Percentiles rank a stretch among this genome's conserved stretches.
Conservation (phyloP, 75 land plant genomes). For the Pseudotsuga menziesii region DNA sequence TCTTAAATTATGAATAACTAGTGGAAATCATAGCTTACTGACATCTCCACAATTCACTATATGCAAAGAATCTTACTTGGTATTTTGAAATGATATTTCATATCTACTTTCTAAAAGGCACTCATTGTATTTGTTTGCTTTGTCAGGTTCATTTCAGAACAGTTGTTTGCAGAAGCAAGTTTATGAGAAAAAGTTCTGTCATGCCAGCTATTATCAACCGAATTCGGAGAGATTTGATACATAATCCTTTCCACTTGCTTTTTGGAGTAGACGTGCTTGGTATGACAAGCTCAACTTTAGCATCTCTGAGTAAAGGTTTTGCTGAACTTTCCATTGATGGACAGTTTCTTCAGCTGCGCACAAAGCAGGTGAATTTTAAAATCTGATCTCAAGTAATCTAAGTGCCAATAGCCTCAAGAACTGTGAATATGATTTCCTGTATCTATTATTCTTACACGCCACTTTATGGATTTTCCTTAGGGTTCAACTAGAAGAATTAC, state of each 20-base stretch:
- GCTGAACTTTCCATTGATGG: slow-evolving; percentile 93
- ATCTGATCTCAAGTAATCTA: background rate
- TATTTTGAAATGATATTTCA: background rate
- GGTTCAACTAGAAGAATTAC: slow-evolving; percentile 62
- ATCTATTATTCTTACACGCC: background rate
- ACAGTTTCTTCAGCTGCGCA: slow-evolving; percentile 70
- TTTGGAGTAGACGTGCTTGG: slow-evolving; percentile 90
- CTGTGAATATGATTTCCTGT: background rate
- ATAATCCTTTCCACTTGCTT: slow-evolving; percentile 90
- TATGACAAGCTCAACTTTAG: slow-evolving; percentile 92
- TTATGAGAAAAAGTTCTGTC: slow-evolving; percentile 75
- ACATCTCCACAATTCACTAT: background rate
- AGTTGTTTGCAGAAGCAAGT: slow-evolving; percentile 67
- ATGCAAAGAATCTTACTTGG: background rate
- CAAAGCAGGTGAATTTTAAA: slow-evolving; percentile 65
- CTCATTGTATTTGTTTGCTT: background rate
- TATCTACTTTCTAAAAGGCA: background rate
- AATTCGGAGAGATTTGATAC: slow-evolving; percentile 82
- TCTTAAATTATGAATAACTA: background rate
- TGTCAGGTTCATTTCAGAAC: slow-evolving; percentile 79
- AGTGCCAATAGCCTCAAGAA: background rate
- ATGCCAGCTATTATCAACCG: slow-evolving; percentile 60
- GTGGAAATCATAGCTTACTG: background rate
- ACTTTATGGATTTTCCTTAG: background rate
- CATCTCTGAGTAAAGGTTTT: slow-evolving; percentile 87